Evolutionary conservation across 2,329 filamentous ascomycete species (phyloP).

Genomic region (Paecilomyces niveus): DNA sequence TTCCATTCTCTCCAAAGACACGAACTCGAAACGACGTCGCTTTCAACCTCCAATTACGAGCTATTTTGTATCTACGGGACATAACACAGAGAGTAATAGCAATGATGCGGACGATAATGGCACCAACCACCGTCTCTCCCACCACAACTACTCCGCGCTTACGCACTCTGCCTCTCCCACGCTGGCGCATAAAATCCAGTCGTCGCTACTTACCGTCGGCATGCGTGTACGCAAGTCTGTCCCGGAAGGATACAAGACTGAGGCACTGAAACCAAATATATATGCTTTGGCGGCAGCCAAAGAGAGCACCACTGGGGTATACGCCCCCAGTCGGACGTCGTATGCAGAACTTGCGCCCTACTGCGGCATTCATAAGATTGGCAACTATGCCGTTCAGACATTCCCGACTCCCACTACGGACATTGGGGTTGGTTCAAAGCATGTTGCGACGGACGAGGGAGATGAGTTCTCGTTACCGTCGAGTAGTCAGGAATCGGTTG

Average conservation of each 20-base stretch:
- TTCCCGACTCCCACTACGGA: conserved; percentile 32
- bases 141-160: conserved; percentile 33
- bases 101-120: not conserved
- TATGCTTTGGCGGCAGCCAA: conserved; percentile 7
- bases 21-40: conserved; percentile 35
- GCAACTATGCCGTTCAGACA: conserved; percentile 56
- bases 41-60: conserved; percentile 38
- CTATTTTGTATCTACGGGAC: conserved; percentile 24
- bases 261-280: conserved; percentile 19
- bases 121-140: conserved; percentile 16
- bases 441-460: conserved; percentile 26
- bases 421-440: conserved; percentile 9
- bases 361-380: conserved; percentile 71
- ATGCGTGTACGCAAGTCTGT: conserved; percentile 94
- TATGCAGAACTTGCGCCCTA: conserved; percentile 66
- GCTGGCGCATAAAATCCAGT: conserved; percentile 62
- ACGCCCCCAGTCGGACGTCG: conserved; percentile 5
- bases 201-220: conserved; percentile 81
- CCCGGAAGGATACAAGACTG: conserved; percentile 86
- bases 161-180: conserved; percentile 39
- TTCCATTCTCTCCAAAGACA: conserved; percentile 10
- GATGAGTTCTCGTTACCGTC: conserved; percentile 34
- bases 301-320: not conserved
- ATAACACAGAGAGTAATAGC: conserved; percentile 10
- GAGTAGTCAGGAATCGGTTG: conserved; percentile 31